A percentile compares a stretch with the other conserved stretches of the same genome.
These are phyloP conservation scores for Puccinia coronata DNA, from an alignment of 1,284 basidiomycete genomes.

Conservation along the genomic window DNA sequence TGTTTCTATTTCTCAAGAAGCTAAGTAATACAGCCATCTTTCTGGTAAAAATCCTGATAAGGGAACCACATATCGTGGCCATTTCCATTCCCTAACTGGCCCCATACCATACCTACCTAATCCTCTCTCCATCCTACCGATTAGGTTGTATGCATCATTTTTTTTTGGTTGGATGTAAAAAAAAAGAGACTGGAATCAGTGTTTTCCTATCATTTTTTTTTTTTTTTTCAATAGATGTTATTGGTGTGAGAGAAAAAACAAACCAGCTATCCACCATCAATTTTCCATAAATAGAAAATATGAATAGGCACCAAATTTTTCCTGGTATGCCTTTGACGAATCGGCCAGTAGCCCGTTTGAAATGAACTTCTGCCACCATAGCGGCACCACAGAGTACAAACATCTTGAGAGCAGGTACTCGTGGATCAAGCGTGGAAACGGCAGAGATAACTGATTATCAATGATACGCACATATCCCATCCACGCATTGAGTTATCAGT, in stretches of 20 bases:
- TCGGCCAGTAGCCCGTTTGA: constrained; percentile 20
- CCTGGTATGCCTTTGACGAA: constrained; percentile 22
- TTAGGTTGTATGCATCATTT: neutral
- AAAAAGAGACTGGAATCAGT: neutral
- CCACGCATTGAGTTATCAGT: neutral
- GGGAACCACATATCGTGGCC: neutral
- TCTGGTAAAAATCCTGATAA: neutral
- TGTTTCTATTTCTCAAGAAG: too few relatives aligned
- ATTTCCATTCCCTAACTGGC: neutral
- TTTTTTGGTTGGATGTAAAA: too few relatives aligned
- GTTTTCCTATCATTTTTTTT: too few relatives aligned
- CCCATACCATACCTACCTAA: neutral
- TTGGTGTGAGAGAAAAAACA: neutral
- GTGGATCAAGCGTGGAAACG: constrained; percentile 13
- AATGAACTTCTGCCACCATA: constrained; percentile 31
- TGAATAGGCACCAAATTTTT: constrained; percentile 6
- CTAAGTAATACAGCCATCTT: neutral
- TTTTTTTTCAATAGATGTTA: neutral
- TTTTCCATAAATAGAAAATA: constrained; percentile 14
- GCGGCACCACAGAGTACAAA: constrained; percentile 30
- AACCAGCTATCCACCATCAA: constrained; percentile 24
- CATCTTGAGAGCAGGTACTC: constrained; percentile 25
- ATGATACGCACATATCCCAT: neutral
- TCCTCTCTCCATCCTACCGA: constrained; percentile 5
- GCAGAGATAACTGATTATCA: constrained; percentile 7